Percentiles rank a stretch among this genome's conserved stretches.
These are phyloP conservation scores for Pleurozium schreberi DNA, from an alignment of 225 moss, liverwort and hornwort species.

Conservation along the genomic window DNA sequence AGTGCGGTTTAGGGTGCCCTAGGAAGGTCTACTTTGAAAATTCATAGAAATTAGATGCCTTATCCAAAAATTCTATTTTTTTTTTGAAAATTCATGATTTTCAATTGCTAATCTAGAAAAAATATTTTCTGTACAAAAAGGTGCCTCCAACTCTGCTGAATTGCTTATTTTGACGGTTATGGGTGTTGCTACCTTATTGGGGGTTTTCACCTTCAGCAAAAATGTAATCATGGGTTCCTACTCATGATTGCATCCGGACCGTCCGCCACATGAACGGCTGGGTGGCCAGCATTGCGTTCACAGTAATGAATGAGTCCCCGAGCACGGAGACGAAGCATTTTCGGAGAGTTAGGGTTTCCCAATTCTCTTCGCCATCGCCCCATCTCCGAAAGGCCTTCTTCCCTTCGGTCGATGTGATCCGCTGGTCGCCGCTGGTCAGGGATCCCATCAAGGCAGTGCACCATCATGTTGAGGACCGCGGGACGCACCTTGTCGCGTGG, in stretches of 20 bases:
- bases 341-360: neutral
- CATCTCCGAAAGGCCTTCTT: neutral
- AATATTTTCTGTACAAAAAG: too few species aligned
- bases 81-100: too few species aligned
- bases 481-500: constrained; percentile 11
- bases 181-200: too few species aligned
- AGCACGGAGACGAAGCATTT: neutral
- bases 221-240: neutral
- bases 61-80: too few species aligned
- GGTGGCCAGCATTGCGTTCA: neutral
- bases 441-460: constrained; percentile 22
- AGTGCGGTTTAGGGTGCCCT: too few species aligned
- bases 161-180: too few species aligned
- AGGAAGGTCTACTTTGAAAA: too few species aligned
- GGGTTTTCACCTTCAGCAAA: too few species aligned
- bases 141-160: too few species aligned
- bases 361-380: neutral
- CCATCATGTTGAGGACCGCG: constrained; percentile 19
- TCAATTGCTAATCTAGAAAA: too few species aligned
- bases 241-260: neutral
- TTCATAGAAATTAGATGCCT: too few species aligned
- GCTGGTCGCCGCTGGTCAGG: constrained; percentile 1
- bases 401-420: neutral
- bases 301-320: neutral
- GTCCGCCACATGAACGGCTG: neutral